These are phyloP conservation scores for Ascochyta lentis DNA, from an alignment of 2,329 filamentous ascomycete species.

Conservation along the genomic window DNA sequence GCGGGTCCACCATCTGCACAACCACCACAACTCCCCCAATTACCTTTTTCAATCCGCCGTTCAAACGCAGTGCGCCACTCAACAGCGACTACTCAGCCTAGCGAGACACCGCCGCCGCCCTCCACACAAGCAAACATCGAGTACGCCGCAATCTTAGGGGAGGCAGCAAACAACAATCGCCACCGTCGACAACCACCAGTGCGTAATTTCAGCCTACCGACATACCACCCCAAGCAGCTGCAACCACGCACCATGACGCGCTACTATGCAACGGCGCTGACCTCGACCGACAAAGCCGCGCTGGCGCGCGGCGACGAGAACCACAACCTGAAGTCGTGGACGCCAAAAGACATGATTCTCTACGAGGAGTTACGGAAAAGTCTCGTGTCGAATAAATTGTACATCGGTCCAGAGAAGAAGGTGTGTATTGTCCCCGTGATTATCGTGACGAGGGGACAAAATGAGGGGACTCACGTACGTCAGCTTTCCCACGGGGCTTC, in stretches of 20 bases:
- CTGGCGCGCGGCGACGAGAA: slow-evolving; percentile 26
- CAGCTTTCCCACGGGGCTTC: background rate
- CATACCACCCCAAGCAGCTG: background rate
- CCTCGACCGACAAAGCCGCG: slow-evolving; percentile 21
- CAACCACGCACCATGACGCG: slow-evolving; percentile 5
- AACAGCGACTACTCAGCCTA: background rate
- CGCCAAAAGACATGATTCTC: slow-evolving; percentile 8
- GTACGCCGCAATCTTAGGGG: background rate
- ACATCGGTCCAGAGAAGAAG: slow-evolving; percentile 17
- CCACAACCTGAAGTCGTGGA: slow-evolving; percentile 30
- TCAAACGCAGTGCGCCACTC: background rate
- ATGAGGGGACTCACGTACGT: slow-evolving; percentile 7
- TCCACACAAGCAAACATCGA: background rate
- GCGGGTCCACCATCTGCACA: background rate
- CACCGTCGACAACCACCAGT: background rate
- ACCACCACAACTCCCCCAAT: background rate
- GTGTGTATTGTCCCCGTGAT: slow-evolving; percentile 21
- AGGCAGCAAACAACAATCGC: background rate
- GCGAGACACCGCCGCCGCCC: background rate
- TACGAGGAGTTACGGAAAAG: slow-evolving; percentile 19
- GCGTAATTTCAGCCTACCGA: background rate
- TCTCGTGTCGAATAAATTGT: slow-evolving; percentile 16
- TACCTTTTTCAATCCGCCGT: background rate
- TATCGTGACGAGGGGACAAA: slow-evolving; percentile 9
- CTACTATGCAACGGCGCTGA: slow-evolving; percentile 33